Percentiles rank a stretch among this genome's conserved stretches.
phyloP scores from a whole-genome alignment of 805 yeast species.

The Yarrowia sp. region DNA sequence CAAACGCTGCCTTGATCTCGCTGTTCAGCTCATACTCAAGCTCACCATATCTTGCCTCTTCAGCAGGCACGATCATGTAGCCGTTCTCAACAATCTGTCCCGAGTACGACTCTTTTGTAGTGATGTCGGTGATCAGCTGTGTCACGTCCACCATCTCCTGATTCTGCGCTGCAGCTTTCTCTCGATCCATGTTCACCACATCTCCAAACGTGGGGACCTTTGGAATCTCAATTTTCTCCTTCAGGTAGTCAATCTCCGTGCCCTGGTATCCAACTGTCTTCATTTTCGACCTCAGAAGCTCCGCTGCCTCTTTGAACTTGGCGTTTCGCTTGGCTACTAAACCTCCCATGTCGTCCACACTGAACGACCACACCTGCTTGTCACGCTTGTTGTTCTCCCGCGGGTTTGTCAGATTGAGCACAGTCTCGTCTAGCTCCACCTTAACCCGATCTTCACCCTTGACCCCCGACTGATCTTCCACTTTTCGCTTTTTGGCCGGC shows the following conservation, averaged over 20 bases:
- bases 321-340: background rate
- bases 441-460: background rate
- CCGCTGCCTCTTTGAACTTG: background rate
- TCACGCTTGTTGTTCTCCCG: constrained; percentile 12
- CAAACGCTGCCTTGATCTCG: constrained; percentile 52
- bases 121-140: constrained; percentile 51
- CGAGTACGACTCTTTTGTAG: constrained; percentile 50
- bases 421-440: constrained; percentile 14
- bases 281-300: constrained; percentile 52
- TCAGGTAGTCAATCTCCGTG: constrained; percentile 37
- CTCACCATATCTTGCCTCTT: constrained; percentile 45
- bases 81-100: constrained; percentile 60
- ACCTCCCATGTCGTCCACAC: constrained; percentile 1
- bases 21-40: constrained; percentile 44
- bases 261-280: constrained; percentile 65
- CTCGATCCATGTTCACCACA: background rate
- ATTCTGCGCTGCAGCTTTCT: background rate
- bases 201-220: constrained; percentile 42
- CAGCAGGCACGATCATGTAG: constrained; percentile 45
- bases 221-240: constrained; percentile 29
- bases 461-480: background rate
- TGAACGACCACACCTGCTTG: background rate
- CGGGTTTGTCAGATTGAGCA: background rate
- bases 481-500: background rate
- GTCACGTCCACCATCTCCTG: constrained; percentile 39